Evolutionary conservation across 805 yeast species (phyloP).

Genomic region (Lipomyces chichibuensis): DNA sequence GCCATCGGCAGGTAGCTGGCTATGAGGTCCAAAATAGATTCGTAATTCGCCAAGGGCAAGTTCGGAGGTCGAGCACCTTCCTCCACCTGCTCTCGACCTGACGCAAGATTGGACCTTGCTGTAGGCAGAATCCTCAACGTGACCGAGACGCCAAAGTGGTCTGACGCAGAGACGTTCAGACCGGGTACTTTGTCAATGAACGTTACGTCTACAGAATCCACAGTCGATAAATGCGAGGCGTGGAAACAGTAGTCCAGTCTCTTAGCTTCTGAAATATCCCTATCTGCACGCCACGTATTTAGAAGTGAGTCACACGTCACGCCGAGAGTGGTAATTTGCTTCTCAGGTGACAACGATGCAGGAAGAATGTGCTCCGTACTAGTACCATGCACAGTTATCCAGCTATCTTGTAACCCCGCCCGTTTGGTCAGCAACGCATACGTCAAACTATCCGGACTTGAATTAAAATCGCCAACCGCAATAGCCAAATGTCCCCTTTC

Average conservation of each 20-base stretch:
- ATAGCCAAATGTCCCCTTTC: conserved; percentile 82
- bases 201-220: conserved; percentile 66
- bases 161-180: conserved; percentile 67
- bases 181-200: conserved; percentile 71
- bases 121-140: conserved; percentile 33
- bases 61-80: conserved; percentile 30
- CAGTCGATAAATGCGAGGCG: conserved; percentile 57
- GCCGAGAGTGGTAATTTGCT: conserved; percentile 75
- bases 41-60: conserved; percentile 42
- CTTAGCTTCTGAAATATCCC: conserved; percentile 69
- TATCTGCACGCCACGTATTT: conserved; percentile 78
- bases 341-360: conserved; percentile 39
- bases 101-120: conserved; percentile 14
- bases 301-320: conserved; percentile 86
- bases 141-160: conserved; percentile 75
- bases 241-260: conserved; percentile 87
- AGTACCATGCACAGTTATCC: conserved; percentile 31
- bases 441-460: conserved; percentile 84
- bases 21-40: conserved; percentile 55
- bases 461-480: conserved; percentile 91
- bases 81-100: conserved; percentile 23
- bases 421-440: conserved; percentile 69
- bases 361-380: conserved; percentile 14
- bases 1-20: conserved; percentile 56
- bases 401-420: conserved; percentile 54